Evolutionary conservation across 73 alveolate genomes (phyloP).

Genomic region (Uronychia setigera): DNA sequence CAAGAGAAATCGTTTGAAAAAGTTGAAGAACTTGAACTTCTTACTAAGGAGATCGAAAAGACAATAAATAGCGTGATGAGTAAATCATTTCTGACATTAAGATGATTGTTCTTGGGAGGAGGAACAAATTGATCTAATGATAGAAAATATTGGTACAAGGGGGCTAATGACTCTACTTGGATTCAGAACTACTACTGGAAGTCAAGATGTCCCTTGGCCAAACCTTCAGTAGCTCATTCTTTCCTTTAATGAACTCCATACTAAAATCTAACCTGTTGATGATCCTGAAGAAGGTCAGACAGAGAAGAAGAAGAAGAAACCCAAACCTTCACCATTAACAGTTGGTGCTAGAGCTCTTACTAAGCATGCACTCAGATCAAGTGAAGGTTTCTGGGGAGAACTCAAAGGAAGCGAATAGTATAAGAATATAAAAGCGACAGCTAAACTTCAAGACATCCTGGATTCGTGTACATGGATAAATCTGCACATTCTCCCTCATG

Average conservation of each 20-base stretch:
- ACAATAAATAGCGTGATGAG: too few relatives aligned
- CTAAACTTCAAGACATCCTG: conserved; percentile 56
- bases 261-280: too few relatives aligned
- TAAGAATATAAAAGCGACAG: conserved; percentile 79
- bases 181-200: conserved; percentile 84
- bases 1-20: too few relatives aligned
- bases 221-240: conserved; percentile 3
- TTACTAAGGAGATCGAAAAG: too few relatives aligned
- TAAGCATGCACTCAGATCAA: conserved; percentile 86
- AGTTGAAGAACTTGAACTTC: too few relatives aligned
- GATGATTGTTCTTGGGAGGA: too few relatives aligned
- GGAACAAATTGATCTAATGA: too few relatives aligned
- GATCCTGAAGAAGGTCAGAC: conserved; percentile 52
- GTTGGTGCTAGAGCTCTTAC: conserved; percentile 96
- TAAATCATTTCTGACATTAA: too few relatives aligned
- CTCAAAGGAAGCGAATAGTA: conserved; percentile 85
- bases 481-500: conserved; percentile 88
- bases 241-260: conserved; percentile 34
- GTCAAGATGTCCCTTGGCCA: conserved; percentile 60
- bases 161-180: conserved; percentile 85
- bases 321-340: conserved; percentile 75
- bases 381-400: conserved; percentile 91
- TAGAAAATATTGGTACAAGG: too few relatives aligned
- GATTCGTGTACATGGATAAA: conserved; percentile 86
- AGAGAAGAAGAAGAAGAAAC: conserved; percentile 65